A percentile compares a stretch with the other conserved stretches of the same genome.
Evolutionary conservation across 2,329 filamentous ascomycete genomes (phyloP).

Genomic region (Cercospora sp.): DNA sequence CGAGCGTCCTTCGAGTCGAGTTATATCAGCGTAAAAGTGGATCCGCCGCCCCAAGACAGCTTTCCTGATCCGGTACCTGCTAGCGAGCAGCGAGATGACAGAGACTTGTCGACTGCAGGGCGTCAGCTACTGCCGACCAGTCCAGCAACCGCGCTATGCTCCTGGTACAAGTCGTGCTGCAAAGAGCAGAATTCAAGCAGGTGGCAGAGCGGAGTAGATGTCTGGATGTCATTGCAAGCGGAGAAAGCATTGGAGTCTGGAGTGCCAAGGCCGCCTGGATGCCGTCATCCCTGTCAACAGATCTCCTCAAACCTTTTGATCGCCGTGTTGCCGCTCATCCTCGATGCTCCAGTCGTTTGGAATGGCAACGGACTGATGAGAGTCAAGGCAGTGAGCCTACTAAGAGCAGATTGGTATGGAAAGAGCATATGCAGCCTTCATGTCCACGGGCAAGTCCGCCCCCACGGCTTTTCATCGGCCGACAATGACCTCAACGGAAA

Average conservation of each 20-base stretch:
- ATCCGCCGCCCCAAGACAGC: not conserved
- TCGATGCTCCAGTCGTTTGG: not conserved
- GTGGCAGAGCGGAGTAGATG: not conserved
- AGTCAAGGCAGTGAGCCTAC: not conserved
- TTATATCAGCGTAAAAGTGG: constrained; percentile 1
- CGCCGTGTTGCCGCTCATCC: not conserved
- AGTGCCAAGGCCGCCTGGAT: not conserved
- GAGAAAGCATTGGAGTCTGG: constrained; percentile 8
- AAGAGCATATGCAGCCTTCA: not conserved
- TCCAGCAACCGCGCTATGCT: not conserved
- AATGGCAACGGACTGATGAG: not conserved
- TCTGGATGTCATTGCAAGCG: constrained; percentile 1
- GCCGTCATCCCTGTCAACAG: not conserved
- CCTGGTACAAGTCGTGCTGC: not conserved
- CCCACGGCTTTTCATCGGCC: constrained; percentile 6
- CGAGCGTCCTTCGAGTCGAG: not conserved
- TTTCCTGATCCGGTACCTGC: not conserved
- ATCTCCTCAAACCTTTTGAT: not conserved
- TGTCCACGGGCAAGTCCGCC: constrained; percentile 5
- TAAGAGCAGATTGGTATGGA: not conserved
- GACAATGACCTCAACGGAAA: constrained; percentile 6
- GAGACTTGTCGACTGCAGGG: not conserved
- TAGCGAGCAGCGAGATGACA: constrained; percentile 9
- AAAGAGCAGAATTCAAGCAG: not conserved
- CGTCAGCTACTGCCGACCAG: not conserved